Conservation (phyloP, 768 basidiomycete species). For the Lactarius sp. region DNA sequence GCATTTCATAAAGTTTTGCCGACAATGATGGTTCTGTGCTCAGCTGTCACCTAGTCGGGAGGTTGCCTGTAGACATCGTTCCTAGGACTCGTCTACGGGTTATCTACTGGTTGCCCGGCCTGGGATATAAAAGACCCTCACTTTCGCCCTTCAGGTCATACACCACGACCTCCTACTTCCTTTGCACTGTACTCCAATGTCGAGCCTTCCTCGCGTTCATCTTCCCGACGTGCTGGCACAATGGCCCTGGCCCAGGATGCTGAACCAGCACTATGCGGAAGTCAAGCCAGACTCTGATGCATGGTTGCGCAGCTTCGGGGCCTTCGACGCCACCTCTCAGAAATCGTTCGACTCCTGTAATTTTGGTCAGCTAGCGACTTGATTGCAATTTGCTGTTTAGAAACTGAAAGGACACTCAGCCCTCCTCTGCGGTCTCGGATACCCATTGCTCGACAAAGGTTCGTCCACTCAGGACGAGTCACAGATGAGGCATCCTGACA, state of each 20-base stretch:
- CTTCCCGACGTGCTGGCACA: conserved; percentile 17
- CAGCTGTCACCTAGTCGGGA: too few species aligned
- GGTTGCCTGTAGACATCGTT: background rate
- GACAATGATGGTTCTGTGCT: background rate
- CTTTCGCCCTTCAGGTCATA: background rate
- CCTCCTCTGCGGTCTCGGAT: conserved; percentile 37
- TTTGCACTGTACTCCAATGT: background rate
- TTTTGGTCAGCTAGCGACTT: conserved; percentile 17
- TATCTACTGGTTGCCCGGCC: background rate
- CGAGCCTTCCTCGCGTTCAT: background rate
- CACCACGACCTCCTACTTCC: background rate
- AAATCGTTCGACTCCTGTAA: conserved; percentile 25
- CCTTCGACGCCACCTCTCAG: conserved; percentile 20
- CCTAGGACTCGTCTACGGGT: background rate
- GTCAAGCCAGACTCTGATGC: conserved; percentile 19
- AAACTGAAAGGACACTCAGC: conserved; percentile 26
- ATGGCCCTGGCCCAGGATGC: conserved; percentile 26
- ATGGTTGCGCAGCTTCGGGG: conserved; percentile 22
- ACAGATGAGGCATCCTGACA: background rate
- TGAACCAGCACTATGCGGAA: conserved; percentile 23
- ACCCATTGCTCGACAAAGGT: conserved; percentile 34
- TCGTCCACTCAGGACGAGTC: background rate
- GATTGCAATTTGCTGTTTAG: background rate
- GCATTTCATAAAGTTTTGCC: background rate
- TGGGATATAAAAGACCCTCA: background rate